Percentiles rank a stretch among this genome's conserved stretches.
phyloP scores from a whole-genome alignment of 2,329 filamentous ascomycete species.

The Claviceps arundinis region DNA sequence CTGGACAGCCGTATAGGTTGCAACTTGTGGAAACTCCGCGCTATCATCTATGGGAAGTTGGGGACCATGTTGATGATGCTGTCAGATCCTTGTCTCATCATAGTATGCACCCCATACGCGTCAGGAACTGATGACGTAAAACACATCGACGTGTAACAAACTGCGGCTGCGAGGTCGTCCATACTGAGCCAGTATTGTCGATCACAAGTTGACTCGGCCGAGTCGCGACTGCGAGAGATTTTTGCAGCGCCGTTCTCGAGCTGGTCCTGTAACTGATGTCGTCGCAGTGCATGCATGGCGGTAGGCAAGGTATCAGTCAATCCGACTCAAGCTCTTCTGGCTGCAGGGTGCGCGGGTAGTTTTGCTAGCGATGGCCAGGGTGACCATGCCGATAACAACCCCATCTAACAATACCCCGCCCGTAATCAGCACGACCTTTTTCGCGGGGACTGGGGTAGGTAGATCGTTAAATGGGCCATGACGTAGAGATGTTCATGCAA shows the following conservation, averaged over 20 bases:
- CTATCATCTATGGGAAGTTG: constrained; percentile 17
- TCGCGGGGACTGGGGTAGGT: constrained; percentile 26
- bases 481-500: neutral
- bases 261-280: constrained; percentile 21
- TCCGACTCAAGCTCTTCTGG: too few relatives aligned
- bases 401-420: constrained; percentile 22
- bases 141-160: constrained; percentile 26
- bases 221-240: constrained; percentile 16
- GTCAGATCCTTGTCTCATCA: constrained; percentile 31
- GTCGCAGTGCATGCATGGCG: constrained; percentile 29
- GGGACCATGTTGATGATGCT: constrained; percentile 40
- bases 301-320: constrained; percentile 10
- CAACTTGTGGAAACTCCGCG: constrained; percentile 28
- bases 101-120: constrained; percentile 54
- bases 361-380: too few relatives aligned
- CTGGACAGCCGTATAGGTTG: constrained; percentile 39
- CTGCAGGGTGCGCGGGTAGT: too few relatives aligned
- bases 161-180: constrained; percentile 19
- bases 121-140: constrained; percentile 40
- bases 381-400: too few relatives aligned
- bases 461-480: constrained; percentile 15
- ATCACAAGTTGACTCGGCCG: constrained; percentile 56
- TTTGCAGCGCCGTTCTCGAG: constrained; percentile 20
- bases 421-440: constrained; percentile 28
- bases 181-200: constrained; percentile 59